phyloP scores from a whole-genome alignment of 495 filamentous ascomycete species.

The Aspergillus olivimuriae region DNA sequence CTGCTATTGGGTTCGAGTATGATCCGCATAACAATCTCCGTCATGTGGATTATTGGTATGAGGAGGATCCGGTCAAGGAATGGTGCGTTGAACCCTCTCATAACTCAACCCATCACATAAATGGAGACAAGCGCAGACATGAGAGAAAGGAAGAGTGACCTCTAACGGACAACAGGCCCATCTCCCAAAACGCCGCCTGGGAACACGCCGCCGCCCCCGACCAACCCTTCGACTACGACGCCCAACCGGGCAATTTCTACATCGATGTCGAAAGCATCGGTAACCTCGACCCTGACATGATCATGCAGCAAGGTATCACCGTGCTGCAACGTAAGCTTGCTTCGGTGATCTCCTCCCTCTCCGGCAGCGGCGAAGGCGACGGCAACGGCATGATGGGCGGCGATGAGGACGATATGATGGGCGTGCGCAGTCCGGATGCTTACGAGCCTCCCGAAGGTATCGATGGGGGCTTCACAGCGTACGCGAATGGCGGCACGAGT shows the following conservation, averaged over 20 bases:
- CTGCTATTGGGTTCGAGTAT: slow-evolving; percentile 95
- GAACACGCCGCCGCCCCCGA: slow-evolving; percentile 72
- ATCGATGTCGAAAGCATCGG: slow-evolving; percentile 88
- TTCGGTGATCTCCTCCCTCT: slow-evolving; percentile 68
- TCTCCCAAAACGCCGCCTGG: slow-evolving; percentile 77
- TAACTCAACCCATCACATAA: neutral
- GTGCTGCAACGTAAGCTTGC: slow-evolving; percentile 87
- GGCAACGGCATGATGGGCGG: slow-evolving; percentile 44
- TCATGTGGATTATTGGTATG: slow-evolving; percentile 91
- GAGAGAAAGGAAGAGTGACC: neutral
- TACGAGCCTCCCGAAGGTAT: slow-evolving; percentile 52
- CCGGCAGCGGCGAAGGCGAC: slow-evolving; percentile 37
- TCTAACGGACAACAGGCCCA: too few relatives aligned
- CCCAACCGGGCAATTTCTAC: slow-evolving; percentile 77
- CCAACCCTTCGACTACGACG: slow-evolving; percentile 87
- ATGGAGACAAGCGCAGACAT: neutral
- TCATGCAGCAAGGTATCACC: slow-evolving; percentile 83
- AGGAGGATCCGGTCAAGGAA: slow-evolving; percentile 74
- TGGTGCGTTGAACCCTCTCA: slow-evolving; percentile 59
- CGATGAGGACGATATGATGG: slow-evolving; percentile 49
- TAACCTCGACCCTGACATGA: slow-evolving; percentile 75
- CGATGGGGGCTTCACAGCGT: slow-evolving; percentile 75
- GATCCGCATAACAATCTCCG: slow-evolving; percentile 90
- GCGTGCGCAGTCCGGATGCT: slow-evolving; percentile 54
- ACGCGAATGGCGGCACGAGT: slow-evolving; percentile 53